Percentiles rank a stretch among this genome's conserved stretches.
Conservation (phyloP, 306 rosid genomes). For the Prunus davidiana region DNA sequence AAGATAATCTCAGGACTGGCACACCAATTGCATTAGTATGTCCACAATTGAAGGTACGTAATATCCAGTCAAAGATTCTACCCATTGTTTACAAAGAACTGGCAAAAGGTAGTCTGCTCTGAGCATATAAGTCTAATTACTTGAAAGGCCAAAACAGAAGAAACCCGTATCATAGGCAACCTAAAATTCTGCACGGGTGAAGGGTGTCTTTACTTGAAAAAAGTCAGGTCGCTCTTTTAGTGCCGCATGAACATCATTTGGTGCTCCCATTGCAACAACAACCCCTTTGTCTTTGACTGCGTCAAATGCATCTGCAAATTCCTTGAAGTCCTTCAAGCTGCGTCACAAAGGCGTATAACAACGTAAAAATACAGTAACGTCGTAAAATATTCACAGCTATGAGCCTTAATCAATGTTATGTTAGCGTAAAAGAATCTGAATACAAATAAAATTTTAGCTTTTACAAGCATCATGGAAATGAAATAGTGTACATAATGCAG, state of each 20-base stretch:
- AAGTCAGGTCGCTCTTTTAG: conserved; percentile 53
- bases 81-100: no score
- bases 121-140: no score
- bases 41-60: no score
- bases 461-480: not conserved
- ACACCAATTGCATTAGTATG: no score
- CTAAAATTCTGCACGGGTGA: no score
- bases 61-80: no score
- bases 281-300: conserved; percentile 82
- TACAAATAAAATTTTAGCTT: not conserved
- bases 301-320: conserved; percentile 65
- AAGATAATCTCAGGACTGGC: no score
- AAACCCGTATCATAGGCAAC: no score
- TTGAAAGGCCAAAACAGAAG: no score
- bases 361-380: not conserved
- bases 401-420: no score
- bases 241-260: conserved; percentile 78
- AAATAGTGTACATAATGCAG: not conserved
- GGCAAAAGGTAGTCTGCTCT: no score
- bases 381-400: not conserved
- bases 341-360: conserved; percentile 1
- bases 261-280: conserved; percentile 90
- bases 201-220: conserved; percentile 67
- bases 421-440: no score
- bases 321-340: conserved; percentile 89